These are phyloP conservation scores for Friedmanniomyces simplex DNA, from an alignment of 495 filamentous ascomycete genomes.

Conservation along the genomic window DNA sequence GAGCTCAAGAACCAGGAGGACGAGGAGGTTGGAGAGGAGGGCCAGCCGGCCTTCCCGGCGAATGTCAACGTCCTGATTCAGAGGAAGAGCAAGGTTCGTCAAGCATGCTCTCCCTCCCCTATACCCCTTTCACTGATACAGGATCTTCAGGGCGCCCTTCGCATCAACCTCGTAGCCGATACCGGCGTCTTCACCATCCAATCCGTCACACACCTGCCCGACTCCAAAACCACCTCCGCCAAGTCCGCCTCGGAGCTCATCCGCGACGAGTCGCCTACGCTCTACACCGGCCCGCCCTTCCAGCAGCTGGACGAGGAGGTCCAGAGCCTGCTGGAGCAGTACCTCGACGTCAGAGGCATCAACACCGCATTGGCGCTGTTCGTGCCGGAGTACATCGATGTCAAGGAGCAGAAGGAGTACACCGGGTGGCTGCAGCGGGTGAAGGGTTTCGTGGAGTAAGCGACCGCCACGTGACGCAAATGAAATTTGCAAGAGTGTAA, in stretches of 20 bases:
- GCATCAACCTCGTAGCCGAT: conserved; percentile 77
- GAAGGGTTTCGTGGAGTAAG: conserved; percentile 22
- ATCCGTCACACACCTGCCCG: conserved; percentile 76
- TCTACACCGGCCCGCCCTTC: conserved; percentile 90
- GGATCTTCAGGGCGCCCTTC: conserved; percentile 53
- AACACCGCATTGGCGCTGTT: conserved; percentile 79
- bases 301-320: conserved; percentile 92
- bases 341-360: conserved; percentile 88
- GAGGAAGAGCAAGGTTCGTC: conserved; percentile 50
- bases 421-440: conserved; percentile 62
- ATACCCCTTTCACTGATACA: not conserved
- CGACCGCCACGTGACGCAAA: too few relatives aligned
- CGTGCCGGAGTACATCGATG: conserved; percentile 91
- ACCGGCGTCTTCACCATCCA: conserved; percentile 83
- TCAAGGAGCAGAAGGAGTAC: conserved; percentile 99
- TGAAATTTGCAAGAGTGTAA: too few relatives aligned
- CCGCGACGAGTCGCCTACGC: conserved; percentile 10
- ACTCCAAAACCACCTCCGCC: conserved; percentile 57
- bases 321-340: conserved; percentile 81
- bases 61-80: conserved; percentile 79
- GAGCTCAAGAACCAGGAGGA: conserved; percentile 38
- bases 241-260: conserved; percentile 47
- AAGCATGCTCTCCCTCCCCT: not conserved
- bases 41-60: conserved; percentile 53
- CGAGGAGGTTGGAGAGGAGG: conserved; percentile 6